Evolutionary conservation across 148 eudicot genomes (phyloP).

Genomic region (Diospyros lotus): DNA sequence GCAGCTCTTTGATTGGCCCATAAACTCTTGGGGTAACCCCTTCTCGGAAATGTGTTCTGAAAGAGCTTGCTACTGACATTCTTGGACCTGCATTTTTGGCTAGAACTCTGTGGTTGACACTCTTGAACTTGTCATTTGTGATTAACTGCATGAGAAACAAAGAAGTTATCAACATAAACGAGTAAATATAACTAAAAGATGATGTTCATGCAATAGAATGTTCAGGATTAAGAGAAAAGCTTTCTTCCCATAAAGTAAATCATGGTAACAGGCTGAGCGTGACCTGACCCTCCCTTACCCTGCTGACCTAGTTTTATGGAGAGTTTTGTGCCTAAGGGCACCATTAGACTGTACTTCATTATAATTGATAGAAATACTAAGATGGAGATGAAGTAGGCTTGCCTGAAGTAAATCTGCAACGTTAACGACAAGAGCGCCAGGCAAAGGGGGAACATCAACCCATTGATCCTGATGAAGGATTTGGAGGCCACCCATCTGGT

Average conservation of each 20-base stretch:
- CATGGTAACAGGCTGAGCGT: too few relatives aligned
- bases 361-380: too few relatives aligned
- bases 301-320: too few relatives aligned
- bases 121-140: slow-evolving; percentile 17
- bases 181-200: not conserved
- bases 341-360: too few relatives aligned
- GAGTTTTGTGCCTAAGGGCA: too few relatives aligned
- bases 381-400: not conserved
- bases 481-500: too few relatives aligned
- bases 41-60: slow-evolving; percentile 22
- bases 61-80: slow-evolving; percentile 49
- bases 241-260: too few relatives aligned
- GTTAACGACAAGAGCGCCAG: slow-evolving; percentile 42
- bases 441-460: slow-evolving; percentile 20
- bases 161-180: not conserved
- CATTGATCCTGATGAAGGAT: too few relatives aligned
- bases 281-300: too few relatives aligned
- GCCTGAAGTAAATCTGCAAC: slow-evolving; percentile 53
- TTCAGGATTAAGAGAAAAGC: too few relatives aligned
- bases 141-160: slow-evolving; percentile 27
- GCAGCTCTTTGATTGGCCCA: slow-evolving; percentile 46
- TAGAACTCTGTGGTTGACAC: slow-evolving; percentile 40
- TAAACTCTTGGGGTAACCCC: slow-evolving; percentile 22
- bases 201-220: too few relatives aligned
- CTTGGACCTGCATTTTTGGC: slow-evolving; percentile 45